Evolutionary conservation across 2,329 filamentous ascomycete genomes (phyloP).

Genomic region (Tolypocladium tropicale): DNA sequence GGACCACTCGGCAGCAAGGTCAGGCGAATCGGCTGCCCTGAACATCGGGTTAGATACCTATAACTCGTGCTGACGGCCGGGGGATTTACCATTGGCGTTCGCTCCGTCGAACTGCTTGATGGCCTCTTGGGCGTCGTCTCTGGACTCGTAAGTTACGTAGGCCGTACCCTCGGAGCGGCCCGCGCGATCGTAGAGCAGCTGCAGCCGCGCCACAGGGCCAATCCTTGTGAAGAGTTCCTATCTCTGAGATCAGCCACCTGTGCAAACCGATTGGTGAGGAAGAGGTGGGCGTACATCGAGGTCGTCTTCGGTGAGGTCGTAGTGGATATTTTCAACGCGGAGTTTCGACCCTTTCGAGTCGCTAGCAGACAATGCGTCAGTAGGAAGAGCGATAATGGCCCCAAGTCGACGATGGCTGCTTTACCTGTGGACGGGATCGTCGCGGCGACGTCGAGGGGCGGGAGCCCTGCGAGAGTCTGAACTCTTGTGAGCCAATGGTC

Average conservation of each 20-base stretch:
- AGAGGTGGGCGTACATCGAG: constrained; percentile 49
- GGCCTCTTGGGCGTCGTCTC: constrained; percentile 62
- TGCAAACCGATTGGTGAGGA: background rate
- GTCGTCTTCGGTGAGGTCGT: constrained; percentile 79
- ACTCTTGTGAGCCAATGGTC: constrained; percentile 11
- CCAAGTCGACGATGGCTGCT: background rate
- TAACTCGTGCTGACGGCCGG: background rate
- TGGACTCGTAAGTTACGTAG: constrained; percentile 67
- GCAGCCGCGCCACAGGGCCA: constrained; percentile 57
- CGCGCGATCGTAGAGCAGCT: constrained; percentile 74
- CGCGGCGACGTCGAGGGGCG: constrained; percentile 31
- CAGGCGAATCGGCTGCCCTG: constrained; percentile 71
- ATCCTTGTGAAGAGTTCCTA: constrained; percentile 76
- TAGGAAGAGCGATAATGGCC: background rate
- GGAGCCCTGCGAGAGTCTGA: constrained; percentile 29
- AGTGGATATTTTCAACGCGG: constrained; percentile 83
- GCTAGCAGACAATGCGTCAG: constrained; percentile 21
- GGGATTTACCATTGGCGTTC: constrained; percentile 63
- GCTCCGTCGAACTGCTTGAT: constrained; percentile 78
- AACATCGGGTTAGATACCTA: background rate
- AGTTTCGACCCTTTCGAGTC: constrained; percentile 56
- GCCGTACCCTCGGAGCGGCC: constrained; percentile 80
- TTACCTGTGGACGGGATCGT: constrained; percentile 30
- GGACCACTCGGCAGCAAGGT: constrained; percentile 47
- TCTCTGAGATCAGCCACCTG: constrained; percentile 12